Evolutionary conservation across 2,329 filamentous ascomycete genomes (phyloP), one percentile per base, ranked within the genome.

Genomic region (Penicillium nordicum): DNA sequence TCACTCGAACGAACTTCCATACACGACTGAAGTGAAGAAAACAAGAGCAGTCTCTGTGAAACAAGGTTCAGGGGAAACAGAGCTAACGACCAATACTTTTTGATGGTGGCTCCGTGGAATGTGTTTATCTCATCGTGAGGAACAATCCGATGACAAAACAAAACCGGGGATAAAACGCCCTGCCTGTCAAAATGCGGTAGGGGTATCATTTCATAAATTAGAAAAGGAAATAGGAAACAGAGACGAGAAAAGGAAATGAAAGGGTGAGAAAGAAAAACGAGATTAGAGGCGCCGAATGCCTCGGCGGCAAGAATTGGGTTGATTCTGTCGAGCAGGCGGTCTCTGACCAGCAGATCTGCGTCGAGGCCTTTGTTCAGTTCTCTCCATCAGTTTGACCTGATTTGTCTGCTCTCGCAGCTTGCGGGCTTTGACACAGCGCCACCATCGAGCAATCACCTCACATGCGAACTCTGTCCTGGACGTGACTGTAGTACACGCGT

Each of bases 381-480:
- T 25, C 21, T 23, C 18, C 14, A 4, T 5, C 38, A 16, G 29
- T 16, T 32, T 23, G 4, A 25, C 16, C 23, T 25, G 50, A 16
- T 51, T 21, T 46, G 44, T 40, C 8, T 40, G 42, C 27, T 37
- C 23, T 53, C 46, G 63, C 14, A 62, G 51, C 38, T 54, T 64
- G 29, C 55, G 61, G 27, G 53, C 43, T 53, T 64, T 66, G 38
- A 63, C 47, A 30, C 50, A 50, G 55, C 66, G 69, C 72, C 73
- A 75, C 68, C 71, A 72, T n/a, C 60, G 61, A 53, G 68, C 40
- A 34, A 75, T 75, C 11, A 69, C 67, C 7, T 50, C 52, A 44
- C 69, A 70, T 54, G 58, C 76, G 73, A 59, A 83, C 63, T 37
- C 69, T 63, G 44, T 79, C 72, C 30, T 77, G 65, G 5, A 74